Base-by-base conservation (phyloP, 345 rosid species). In the Eucalyptus pumila region DNA sequence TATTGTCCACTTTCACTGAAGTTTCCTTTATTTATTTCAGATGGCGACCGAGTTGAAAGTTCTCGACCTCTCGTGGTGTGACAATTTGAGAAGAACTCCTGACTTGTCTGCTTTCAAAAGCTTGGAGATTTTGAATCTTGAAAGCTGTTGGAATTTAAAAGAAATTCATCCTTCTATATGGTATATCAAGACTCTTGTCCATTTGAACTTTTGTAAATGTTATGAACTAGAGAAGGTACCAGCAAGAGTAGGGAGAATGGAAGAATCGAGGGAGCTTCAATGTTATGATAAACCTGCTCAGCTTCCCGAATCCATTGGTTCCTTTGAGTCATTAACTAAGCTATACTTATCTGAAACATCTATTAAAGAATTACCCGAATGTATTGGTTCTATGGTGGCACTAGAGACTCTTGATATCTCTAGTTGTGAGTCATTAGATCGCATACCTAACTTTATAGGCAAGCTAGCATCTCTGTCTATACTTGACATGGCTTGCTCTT, bases 161-260 rank as follows among this genome's bases (percentile, higher is more conserved):
- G 62, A 24, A 56, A 56, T 56, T 56, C 62, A 56, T 56, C 62
- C 16, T 60, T 60, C 32, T 13, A 26, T 58, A 3, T 26, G 65
- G 1, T 5, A 58, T 58, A 58, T 26, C 65, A 11, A 58, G 65
- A 58, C 65, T 7, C 65, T 58, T 13, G 14, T 58, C n/a, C 0
- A 1, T 0, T 58, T 58, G 65, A 2, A 58, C 1, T 2, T 27
- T 0, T 1, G 0, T 13, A 0, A 0, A 0, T 49, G 51, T 14
- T 1, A 0, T 6, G 1, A 4, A 13, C 4, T 30, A 47, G 0
- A 47, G 13, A 11, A 47, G 48, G 13, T 3, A 47, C 48, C 13
- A 4, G 4, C 13, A 47, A 47, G 48, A 47, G 13, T 47, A 47
- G 48, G 48, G 48, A 47, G 4, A 47, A 11, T 47, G 48, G 48